Conservation (phyloP, 2,329 filamentous ascomycete genomes). For the Verticillium nubilum region DNA sequence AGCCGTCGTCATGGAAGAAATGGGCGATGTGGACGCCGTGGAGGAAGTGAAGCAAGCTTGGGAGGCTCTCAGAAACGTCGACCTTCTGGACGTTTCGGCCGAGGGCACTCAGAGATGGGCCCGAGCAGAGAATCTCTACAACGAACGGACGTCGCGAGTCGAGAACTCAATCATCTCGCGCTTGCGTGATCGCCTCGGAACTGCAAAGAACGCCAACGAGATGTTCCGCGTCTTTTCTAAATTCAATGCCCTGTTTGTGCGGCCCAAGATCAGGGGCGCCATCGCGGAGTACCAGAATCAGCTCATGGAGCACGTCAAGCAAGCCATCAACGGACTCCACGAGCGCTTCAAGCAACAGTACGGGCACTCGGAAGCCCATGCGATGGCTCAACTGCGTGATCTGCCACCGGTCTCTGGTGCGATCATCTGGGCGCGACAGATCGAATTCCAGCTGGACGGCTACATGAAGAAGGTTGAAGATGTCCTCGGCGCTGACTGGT, state of each 20-base stretch:
- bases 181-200: conserved; percentile 85
- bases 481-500: conserved; percentile 92
- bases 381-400: conserved; percentile 96
- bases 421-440: conserved; percentile 96
- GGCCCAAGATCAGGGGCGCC: conserved; percentile 97
- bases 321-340: conserved; percentile 87
- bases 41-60: conserved; percentile 95
- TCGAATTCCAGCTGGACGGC: conserved; percentile 88
- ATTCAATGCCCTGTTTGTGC: conserved; percentile 97
- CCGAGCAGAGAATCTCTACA: conserved; percentile 91
- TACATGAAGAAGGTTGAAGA: conserved; percentile 99
- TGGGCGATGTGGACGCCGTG: conserved; percentile 94
- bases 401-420: conserved; percentile 92
- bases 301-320: conserved; percentile 95
- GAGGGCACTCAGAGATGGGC: conserved; percentile 92
- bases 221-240: conserved; percentile 99
- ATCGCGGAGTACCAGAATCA: conserved; percentile 98
- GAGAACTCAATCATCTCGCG: conserved; percentile 98
- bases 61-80: conserved; percentile 87
- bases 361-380: conserved; percentile 93
- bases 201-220: conserved; percentile 94
- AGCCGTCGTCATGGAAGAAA: conserved; percentile 78
- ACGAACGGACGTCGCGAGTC: conserved; percentile 91
- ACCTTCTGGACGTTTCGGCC: conserved; percentile 84
- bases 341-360: conserved; percentile 99